Evolutionary conservation across 139 green algal species (phyloP), one percentile per base, ranked within the genome.

Genomic region (Micractinium conductrix): DNA sequence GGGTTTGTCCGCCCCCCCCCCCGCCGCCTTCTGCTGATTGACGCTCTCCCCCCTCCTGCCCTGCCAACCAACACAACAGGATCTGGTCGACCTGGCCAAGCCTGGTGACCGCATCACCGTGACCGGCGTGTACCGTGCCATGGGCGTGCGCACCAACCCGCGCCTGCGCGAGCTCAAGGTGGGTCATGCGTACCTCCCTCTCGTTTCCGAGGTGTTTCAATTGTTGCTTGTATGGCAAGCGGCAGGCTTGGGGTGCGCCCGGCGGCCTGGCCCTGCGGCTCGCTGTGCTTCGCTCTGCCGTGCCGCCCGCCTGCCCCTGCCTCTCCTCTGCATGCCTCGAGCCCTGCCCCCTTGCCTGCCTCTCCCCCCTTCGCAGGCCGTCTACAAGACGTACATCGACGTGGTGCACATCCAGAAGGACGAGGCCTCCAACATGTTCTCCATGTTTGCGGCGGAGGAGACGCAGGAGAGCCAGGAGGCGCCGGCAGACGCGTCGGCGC

Each of bases 311-410:
- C n/a, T n/a, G n/a, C n/a, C n/a, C n/a, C n/a, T n/a, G n/a, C n/a
- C n/a, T n/a, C 53, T 62, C 53, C 24, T 21, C 53, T 62, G 53
- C 10, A 62, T 21, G 12, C 12, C 48, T 58, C 48, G n/a, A 58
- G 12, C 48, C 40, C 24, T 35, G 69, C 45, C 38, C 55, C 2
- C 76, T 72, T 22, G 24, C 74, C 48, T 35, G 22, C 70, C 33
- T 45, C 22, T 8, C 48, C 35, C 10, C 35, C 48, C 28, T 5
- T 44, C 33, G 44, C 75, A 84, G 65, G 69, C 84, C 8, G 85
- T 94, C 10, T 94, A 90, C 85, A 92, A 93, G 70, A 93, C 92
- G 0, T 98, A 98, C 92, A 79, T 99, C 14, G 96, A 99, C 81
- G 90, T 97, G 30, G 91, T 98, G 71, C 97, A 99, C 90, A 91